Base-by-base conservation (phyloP, 768 basidiomycete species). In the Polyporus arcularius region DNA sequence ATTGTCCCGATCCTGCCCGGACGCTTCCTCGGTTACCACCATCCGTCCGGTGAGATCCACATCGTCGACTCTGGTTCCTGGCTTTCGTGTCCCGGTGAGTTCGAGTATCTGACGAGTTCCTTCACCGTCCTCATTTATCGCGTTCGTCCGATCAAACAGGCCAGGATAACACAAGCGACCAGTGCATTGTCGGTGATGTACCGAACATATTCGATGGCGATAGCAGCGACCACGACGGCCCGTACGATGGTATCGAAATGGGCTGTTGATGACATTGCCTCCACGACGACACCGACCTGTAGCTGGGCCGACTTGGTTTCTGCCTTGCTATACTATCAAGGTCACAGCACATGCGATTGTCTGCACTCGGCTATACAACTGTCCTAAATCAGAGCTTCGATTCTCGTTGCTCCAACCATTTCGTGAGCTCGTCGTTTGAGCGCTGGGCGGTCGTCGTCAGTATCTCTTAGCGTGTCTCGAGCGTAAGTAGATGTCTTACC, bases 171-270 rank as follows among this genome's bases (percentile, higher is more conserved):
- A 68, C 79, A 7, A 81, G 77, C 61, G 62, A 55, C 1, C 69
- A 77, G 57, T 89, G 87, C 72, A 78, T 69, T 10, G 78, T 78
- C 15, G 87, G 85, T 1, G 82, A 82, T 50, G 85, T 87, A 3
- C 66, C 77, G 2, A 79, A 79, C 30, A 75, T 90, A 60, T 80
- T 83, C 32, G 75, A 75, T 7, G 77, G 83, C 1, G 60, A 76
- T 50, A 56, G 68, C 26, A 40, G 57, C n/a, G 73, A 88, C 63
- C 88, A 89, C 61, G 68, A 75, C 57, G 70, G 70, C 3, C 70
- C 68, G 2, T 71, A 70, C 39, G 65, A 68, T 26, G 68, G 67
- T 15, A 54, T 71, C n/a, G 48, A 57, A 45, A 71, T 71, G 60
- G 70, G 70, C 4, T 70, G 68, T 42, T 68, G 38, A 63, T 30